These are phyloP conservation scores for Penicillium nucicola DNA, from an alignment of 495 filamentous ascomycete genomes.

Conservation along the genomic window DNA sequence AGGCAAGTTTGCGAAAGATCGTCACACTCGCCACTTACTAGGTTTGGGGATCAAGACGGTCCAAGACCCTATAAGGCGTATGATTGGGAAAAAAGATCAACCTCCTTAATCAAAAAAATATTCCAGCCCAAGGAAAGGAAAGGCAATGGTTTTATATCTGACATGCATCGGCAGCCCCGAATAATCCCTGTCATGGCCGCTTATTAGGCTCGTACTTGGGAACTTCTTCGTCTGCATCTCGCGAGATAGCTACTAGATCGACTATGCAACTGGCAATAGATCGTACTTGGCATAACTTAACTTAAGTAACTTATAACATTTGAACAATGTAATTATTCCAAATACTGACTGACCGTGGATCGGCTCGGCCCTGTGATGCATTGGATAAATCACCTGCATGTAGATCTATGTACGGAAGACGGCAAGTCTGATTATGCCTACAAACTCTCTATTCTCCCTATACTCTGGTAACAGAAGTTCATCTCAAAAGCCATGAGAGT, in stretches of 20 bases:
- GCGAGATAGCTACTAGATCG: no score
- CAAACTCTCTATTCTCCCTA: slow-evolving; percentile 15
- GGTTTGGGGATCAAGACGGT: background rate
- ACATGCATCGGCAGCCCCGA: slow-evolving; percentile 28
- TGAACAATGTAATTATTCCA: no score
- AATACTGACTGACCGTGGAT: background rate
- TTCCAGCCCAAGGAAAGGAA: background rate
- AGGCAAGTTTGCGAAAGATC: background rate
- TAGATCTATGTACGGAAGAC: slow-evolving; percentile 17
- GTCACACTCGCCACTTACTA: background rate
- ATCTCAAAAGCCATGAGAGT: slow-evolving; percentile 1
- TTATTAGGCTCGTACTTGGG: no score
- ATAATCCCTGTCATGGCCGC: background rate
- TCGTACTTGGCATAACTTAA: no score
- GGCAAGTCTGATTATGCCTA: slow-evolving; percentile 14
- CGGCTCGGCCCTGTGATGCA: background rate
- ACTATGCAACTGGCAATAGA: no score
- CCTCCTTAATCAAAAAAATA: background rate
- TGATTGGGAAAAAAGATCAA: background rate
- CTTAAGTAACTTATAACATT: no score
- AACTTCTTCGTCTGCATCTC: no score
- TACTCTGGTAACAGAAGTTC: slow-evolving; percentile 14
- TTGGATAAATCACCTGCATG: slow-evolving; percentile 9
- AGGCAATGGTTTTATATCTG: slow-evolving; percentile 17
- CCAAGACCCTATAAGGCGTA: slow-evolving; percentile 1